Base-by-base conservation (phyloP, 257 asterid species). In the Rauvolfia tetraphylla region DNA sequence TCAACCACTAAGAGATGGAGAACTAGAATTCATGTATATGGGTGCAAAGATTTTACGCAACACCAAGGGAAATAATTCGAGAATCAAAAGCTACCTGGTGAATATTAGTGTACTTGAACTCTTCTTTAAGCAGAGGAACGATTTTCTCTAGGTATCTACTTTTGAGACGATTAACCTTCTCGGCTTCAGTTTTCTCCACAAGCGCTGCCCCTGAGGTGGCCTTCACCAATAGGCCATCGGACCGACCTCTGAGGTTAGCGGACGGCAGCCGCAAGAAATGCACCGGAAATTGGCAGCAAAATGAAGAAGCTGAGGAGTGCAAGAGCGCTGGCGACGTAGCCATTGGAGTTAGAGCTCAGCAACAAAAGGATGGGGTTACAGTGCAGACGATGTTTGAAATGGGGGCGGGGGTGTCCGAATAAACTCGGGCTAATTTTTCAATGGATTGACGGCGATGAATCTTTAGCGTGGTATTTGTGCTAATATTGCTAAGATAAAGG, bases 101-200 rank as follows among this genome's bases (percentile, higher is more conserved):
- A 84, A 91, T 80, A 80, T 91, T 95, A 63, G 89, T 75, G 87
- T 95, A 95, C 25, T 75, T 84, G 85, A 95, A 95, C 90, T 93
- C 99, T 42, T 93, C 96, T 39, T 84, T 93, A 75, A 95, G 96
- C 78, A 86, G 3, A 1, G 99, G 99, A 10, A 90, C 87, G 65
- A 93, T 89, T 81, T 84, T 93, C 27, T 95, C 91, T 41, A 93
- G 75, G 88, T 95, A 93, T 61, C 83, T 68, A 36, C 89, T 53
- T 85, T 91, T 91, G 80, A 95, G 95, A 46, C 97, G 90, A 76
- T 85, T 73, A 68, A 83, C 83, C 34, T 85, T 88, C 84, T 90
- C 95, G 54, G 96, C 83, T 10, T 95, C 98, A 76, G 89, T 78
- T 82, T 93, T 95, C 65, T 95, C 99, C 75, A 95, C 96, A 72